Evolutionary conservation across 495 filamentous ascomycete genomes (phyloP).

Genomic region (Neurospora africana): DNA sequence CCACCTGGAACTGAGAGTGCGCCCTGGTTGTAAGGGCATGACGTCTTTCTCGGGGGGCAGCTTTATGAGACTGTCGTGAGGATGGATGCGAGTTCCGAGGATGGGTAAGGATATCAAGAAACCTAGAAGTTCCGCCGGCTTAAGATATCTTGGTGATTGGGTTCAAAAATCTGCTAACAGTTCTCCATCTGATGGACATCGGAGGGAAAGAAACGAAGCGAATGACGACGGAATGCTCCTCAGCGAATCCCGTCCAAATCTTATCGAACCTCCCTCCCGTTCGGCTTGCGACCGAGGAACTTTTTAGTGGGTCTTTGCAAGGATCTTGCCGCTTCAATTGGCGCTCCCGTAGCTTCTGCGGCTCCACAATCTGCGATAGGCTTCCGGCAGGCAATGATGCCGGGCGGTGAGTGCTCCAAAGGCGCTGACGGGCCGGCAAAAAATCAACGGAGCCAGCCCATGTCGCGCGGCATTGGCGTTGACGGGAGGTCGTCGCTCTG

Average conservation of each 20-base stretch:
- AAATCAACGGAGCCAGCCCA: neutral
- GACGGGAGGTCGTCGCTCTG: neutral
- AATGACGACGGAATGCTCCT: neutral
- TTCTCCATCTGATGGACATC: neutral
- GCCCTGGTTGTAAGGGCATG: constrained; percentile 15
- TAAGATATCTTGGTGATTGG: neutral
- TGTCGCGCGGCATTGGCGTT: neutral
- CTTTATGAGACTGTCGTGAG: neutral
- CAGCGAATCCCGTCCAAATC: neutral
- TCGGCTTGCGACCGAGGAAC: neutral
- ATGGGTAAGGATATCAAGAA: neutral
- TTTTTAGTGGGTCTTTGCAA: neutral
- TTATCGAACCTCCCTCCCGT: neutral
- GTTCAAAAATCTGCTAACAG: neutral
- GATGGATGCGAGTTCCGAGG: neutral
- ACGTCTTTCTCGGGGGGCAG: neutral
- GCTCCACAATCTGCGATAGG: neutral
- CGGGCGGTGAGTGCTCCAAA: neutral
- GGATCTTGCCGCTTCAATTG: neutral
- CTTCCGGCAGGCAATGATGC: neutral
- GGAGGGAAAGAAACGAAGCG: neutral
- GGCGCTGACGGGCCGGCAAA: neutral
- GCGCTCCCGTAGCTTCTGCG: neutral
- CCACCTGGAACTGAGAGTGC: constrained; percentile 24
- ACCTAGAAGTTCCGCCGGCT: neutral